Percentiles rank a stretch among this genome's conserved stretches.
Evolutionary conservation across 371 early-diverging fungal species (phyloP).

Genomic region (Parasitella parasitica): DNA sequence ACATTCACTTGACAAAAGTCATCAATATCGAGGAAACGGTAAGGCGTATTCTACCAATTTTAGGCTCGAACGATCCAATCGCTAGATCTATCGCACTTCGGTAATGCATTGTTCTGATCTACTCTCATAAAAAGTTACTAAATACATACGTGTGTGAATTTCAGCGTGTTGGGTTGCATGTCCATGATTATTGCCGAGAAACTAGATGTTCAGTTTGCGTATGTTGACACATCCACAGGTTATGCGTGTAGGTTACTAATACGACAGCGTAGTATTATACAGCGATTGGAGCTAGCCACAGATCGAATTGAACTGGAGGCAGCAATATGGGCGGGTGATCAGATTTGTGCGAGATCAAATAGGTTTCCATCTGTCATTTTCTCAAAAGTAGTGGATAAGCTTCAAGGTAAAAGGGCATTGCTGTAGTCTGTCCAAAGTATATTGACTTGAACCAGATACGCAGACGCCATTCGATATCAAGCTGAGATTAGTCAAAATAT

Average conservation of each 20-base stretch:
- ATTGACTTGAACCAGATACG: slow-evolving; percentile 3
- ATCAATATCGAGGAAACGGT: slow-evolving; percentile 57
- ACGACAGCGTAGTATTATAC: slow-evolving; percentile 32
- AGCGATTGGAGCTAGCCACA: slow-evolving; percentile 43
- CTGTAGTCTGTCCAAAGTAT: neutral
- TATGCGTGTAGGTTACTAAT: neutral
- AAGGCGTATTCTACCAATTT: slow-evolving; percentile 49
- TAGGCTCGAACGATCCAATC: slow-evolving; percentile 54
- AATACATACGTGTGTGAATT: too few species aligned
- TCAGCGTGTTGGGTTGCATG: slow-evolving; percentile 58
- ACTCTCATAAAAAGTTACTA: too few species aligned
- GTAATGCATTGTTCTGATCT: too few species aligned
- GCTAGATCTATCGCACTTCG: slow-evolving; percentile 57
- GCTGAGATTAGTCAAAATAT: slow-evolving; percentile 47
- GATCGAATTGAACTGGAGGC: slow-evolving; percentile 57
- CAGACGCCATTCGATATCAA: slow-evolving; percentile 41
- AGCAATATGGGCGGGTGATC: slow-evolving; percentile 58
- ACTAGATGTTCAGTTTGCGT: slow-evolving; percentile 60
- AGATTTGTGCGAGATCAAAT: slow-evolving; percentile 52
- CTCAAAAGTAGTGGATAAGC: slow-evolving; percentile 29
- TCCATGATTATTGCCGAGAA: slow-evolving; percentile 55
- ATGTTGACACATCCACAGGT: neutral
- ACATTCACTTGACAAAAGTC: slow-evolving; percentile 52
- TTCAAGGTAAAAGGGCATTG: slow-evolving; percentile 19
- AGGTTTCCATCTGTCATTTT: slow-evolving; percentile 53